A percentile compares a stretch with the other conserved stretches of the same genome.
Evolutionary conservation across 2,329 filamentous ascomycete genomes (phyloP).

Genomic region (Blastomyces parvus): DNA sequence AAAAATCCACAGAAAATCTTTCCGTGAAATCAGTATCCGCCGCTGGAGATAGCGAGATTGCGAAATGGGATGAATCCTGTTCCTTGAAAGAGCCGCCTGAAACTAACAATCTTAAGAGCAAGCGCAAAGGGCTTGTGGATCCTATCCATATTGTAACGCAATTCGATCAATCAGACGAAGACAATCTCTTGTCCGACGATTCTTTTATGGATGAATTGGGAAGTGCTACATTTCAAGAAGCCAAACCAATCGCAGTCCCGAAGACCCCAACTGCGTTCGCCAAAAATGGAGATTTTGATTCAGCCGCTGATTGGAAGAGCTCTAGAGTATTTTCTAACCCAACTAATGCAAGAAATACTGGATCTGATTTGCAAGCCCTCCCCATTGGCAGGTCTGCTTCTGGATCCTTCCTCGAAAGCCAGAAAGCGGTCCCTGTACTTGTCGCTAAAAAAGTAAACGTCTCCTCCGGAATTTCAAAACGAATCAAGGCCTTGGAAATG

Average conservation of each 20-base stretch:
- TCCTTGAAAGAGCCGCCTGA: conserved; percentile 17
- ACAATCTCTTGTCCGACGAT: conserved; percentile 50
- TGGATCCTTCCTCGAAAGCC: conserved; percentile 25
- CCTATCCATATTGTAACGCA: conserved; percentile 42
- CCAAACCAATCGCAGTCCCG: conserved; percentile 66
- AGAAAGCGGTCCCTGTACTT: conserved; percentile 37
- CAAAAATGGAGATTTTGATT: conserved; percentile 24
- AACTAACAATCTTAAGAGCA: conserved; percentile 23
- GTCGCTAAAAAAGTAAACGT: conserved; percentile 68
- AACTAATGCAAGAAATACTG: conserved; percentile 21
- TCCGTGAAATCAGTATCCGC: neutral
- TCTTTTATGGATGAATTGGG: conserved; percentile 77
- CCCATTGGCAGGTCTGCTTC: conserved; percentile 32
- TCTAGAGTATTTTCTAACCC: conserved; percentile 36
- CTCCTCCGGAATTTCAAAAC: conserved; percentile 82
- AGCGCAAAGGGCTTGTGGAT: conserved; percentile 35
- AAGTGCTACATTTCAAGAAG: conserved; percentile 70
- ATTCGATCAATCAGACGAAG: conserved; percentile 34
- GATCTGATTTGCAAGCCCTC: conserved; percentile 25
- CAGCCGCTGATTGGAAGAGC: conserved; percentile 27
- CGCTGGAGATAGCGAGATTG: neutral
- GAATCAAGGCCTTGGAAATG: conserved; percentile 87
- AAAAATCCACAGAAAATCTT: conserved; percentile 16
- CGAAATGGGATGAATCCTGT: conserved; percentile 13
- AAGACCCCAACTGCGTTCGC: conserved; percentile 69